These are phyloP conservation scores for Magnaporthiopsis rhizophila DNA, from an alignment of 2,329 filamentous ascomycete species.

Conservation along the genomic window DNA sequence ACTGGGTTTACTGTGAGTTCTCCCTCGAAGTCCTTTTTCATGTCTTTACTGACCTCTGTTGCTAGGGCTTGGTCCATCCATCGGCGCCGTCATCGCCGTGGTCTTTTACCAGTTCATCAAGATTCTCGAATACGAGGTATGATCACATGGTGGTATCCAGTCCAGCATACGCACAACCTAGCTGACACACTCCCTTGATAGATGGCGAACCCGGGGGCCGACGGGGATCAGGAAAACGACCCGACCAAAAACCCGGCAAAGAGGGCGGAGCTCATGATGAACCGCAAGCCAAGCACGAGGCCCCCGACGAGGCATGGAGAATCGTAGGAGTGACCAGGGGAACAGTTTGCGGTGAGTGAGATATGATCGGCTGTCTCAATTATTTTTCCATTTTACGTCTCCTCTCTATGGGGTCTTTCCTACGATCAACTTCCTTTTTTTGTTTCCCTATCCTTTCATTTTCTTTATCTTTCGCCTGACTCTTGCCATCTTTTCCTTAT, in stretches of 20 bases:
- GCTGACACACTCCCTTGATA: no score
- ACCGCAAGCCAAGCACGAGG: slow-evolving; percentile 6
- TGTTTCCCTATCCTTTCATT: neutral
- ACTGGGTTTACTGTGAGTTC: slow-evolving; percentile 39
- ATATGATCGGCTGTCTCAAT: no score
- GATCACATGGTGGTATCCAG: slow-evolving; percentile 17
- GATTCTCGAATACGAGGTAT: slow-evolving; percentile 39
- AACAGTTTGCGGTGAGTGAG: slow-evolving; percentile 8
- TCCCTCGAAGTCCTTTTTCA: slow-evolving; percentile 11
- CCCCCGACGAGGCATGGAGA: neutral
- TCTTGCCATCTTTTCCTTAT: no score
- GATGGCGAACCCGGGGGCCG: slow-evolving; percentile 39
- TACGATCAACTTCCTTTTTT: neutral
- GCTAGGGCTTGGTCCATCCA: slow-evolving; percentile 39
- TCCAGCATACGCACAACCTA: no score
- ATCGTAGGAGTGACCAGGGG: neutral
- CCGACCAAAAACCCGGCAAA: slow-evolving; percentile 35
- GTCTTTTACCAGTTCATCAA: slow-evolving; percentile 43
- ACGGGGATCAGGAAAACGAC: slow-evolving; percentile 34
- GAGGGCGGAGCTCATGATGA: slow-evolving; percentile 16
- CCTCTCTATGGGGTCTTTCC: neutral
- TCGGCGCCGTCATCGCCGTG: slow-evolving; percentile 41
- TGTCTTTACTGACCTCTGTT: slow-evolving; percentile 10
- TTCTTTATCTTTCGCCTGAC: no score
- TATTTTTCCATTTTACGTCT: neutral